Evolutionary conservation across 2,329 filamentous ascomycete species (phyloP), one percentile per base, ranked within the genome.

Genomic region (Macroventuria anomochaeta): DNA sequence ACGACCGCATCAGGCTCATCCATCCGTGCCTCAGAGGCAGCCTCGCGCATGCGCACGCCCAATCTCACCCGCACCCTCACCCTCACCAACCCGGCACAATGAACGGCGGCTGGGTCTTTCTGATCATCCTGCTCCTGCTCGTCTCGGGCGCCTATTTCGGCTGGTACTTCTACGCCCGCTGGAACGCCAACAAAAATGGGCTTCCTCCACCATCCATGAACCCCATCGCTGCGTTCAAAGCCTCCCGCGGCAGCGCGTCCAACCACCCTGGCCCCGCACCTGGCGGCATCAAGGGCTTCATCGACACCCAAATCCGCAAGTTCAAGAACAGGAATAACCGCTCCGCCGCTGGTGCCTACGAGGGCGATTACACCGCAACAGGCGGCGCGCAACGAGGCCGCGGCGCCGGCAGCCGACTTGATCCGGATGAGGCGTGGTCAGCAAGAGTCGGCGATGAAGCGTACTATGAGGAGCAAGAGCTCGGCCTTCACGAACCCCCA

Each of bases 351-450:
- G 90, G 89, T 60, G 87, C 88, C 39, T 92, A 91, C 78, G 89
- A 92, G 77, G 89, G 91, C 64, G 77, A 82, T 5, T 76, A 73
- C 54, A 74, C 46, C 13, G 64, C 73, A 43, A 66, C 67, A 51
- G 71, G 68, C 12, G 57, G 59, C 37, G 52, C 54, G 26, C 70
- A 70, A 15, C 74, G 77, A 42, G 77, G 77, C 49, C 69, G 73
- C 25, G 76, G 77, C 38, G 67, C 63, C 46, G 69, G 58, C 36
- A 87, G 89, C 71, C 85, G 87, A 1, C 81, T 91, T 38, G 91
- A 95, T 67, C 89, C 89, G 1, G 91, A 96, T 70, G 90, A 93
- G 68, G 90, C 90, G 2, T 96, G 91, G 91, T 90, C 95, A 76
- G 77, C 89, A 59, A 81, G 89, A 55, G 90, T 96, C 4, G 89